These are phyloP conservation scores for Bromus sterilis DNA, from an alignment of 176 grass and related monocot species.

Conservation along the genomic window DNA sequence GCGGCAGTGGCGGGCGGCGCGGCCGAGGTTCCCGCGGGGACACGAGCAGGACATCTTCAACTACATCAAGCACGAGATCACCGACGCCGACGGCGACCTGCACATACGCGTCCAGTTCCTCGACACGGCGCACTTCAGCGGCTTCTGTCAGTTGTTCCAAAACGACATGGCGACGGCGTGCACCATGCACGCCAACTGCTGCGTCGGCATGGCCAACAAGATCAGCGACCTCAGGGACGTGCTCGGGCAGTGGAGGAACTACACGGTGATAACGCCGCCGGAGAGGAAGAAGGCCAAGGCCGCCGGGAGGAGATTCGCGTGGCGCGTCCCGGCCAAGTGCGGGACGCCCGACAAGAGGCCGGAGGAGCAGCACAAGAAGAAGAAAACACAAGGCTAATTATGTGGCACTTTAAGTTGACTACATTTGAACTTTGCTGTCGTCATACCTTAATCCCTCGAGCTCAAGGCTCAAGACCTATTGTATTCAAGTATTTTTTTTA, in stretches of 20 bases:
- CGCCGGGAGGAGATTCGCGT: background rate
- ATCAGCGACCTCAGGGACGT: conserved; percentile 34
- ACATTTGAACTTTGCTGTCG: background rate
- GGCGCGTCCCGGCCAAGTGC: conserved; percentile 25
- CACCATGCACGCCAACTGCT: conserved; percentile 59
- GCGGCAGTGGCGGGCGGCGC: conserved; percentile 24
- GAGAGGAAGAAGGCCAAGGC: conserved; percentile 2
- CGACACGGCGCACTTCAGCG: conserved; percentile 22
- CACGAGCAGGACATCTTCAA: conserved; percentile 52
- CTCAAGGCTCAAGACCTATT: background rate
- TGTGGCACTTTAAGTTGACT: background rate
- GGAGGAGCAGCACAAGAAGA: background rate
- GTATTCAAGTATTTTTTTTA: background rate
- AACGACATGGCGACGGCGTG: conserved; percentile 27
- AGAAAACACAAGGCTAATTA: background rate
- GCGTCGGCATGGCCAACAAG: conserved; percentile 36
- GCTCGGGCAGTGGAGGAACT: conserved; percentile 39
- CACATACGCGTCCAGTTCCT: conserved; percentile 32
- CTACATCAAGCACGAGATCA: conserved; percentile 43
- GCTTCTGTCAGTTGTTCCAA: conserved; percentile 34
- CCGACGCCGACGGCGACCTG: background rate
- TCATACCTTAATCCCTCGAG: background rate
- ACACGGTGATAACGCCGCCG: background rate
- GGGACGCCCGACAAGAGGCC: conserved; percentile 1
- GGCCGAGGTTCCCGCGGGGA: conserved; percentile 24